Percentiles rank a stretch among this genome's conserved stretches.
Conservation (phyloP, 805 yeast species). For the Cyberlindnera euphorbiae region DNA sequence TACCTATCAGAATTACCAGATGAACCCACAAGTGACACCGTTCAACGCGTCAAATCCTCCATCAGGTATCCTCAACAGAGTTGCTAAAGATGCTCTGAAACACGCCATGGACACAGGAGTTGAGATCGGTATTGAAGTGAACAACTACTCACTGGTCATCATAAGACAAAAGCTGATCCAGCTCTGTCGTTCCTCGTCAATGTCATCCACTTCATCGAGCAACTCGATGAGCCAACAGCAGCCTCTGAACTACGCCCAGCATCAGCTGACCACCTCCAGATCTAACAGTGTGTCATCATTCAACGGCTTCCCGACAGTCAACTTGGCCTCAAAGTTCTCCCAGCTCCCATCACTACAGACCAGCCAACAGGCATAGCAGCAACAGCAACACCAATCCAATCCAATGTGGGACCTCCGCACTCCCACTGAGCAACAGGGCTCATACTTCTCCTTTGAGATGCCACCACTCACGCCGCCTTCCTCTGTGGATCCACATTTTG, state of each 20-base stretch:
- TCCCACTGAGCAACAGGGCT: constrained; percentile 18
- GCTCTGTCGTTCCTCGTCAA: constrained; percentile 16
- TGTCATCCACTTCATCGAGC: constrained; percentile 7
- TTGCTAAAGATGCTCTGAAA: constrained; percentile 50
- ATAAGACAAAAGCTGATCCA: constrained; percentile 35
- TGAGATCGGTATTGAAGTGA: constrained; percentile 35
- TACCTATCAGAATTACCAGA: constrained; percentile 43
- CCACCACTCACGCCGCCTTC: constrained; percentile 15
- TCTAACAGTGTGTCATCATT: constrained; percentile 18
- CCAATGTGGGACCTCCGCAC: constrained; percentile 17
- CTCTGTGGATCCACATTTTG: constrained; percentile 7
- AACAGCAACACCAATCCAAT: too few relatives aligned
- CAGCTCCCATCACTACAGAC: constrained; percentile 8
- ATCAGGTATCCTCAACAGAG: constrained; percentile 56
- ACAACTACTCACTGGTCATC: constrained; percentile 32
- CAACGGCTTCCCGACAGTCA: constrained; percentile 18
- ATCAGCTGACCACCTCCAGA: constrained; percentile 14
- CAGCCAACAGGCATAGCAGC: constrained; percentile 6
- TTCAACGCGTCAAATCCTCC: constrained; percentile 65
- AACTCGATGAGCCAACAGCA: not conserved
- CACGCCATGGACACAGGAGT: constrained; percentile 29
- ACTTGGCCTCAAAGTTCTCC: constrained; percentile 19
- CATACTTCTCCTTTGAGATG: constrained; percentile 24
- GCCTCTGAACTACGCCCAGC: constrained; percentile 7
- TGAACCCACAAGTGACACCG: constrained; percentile 62